Base-by-base conservation (phyloP, 1,284 basidiomycete genomes). In the Coniferiporia weirii region DNA sequence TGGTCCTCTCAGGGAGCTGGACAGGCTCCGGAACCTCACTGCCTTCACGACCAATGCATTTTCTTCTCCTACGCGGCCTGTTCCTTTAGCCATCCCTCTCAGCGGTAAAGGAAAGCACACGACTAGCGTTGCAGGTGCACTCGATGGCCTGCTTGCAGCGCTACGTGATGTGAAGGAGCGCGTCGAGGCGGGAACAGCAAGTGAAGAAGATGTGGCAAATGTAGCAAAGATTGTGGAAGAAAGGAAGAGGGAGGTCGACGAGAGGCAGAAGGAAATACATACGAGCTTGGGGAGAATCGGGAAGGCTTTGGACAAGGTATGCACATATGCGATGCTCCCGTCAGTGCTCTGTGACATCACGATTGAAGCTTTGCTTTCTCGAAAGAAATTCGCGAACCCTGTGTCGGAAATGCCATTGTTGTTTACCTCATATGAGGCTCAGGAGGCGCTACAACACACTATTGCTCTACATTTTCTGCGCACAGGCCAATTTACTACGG, bases 261-360 rank as follows among this genome's bases (percentile, higher is more conserved):
- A 93, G 51, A 80, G 86, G 1, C 85, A 95, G 76, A 96, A 95
- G 72, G 92, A 93, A 65, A 81, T 93, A 55, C 92, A 95, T 68
- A 81, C 79, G 22, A 84, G 86, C 1, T 73, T 95, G 5, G 82
- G 84, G 17, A 83, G 83, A 64, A 78, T 94, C 40, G 91, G 91
- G 34, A 96, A 95, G 72, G 80, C 84, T 0, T 72, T 96, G 66
- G 94, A 97, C 70, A 97, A 95, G 87, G 94, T 92, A 55, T 49
- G 73, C 50, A 52, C 54, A 20, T 7, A 1, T 56, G 22, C 43
- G 35, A n/a, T 48, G 22, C 6, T 35, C n/a, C 12, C 13, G 19
- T 12, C 4, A 0, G 36, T 55, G 20, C 22, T 15, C 32, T 49
- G 48, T 49, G 32, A 13, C 40, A 43, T 2, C 43, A 27, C 22